Percentiles rank a stretch among this genome's conserved stretches.
These are phyloP conservation scores for Cubamyces sp. DNA, from an alignment of 768 basidiomycete species.

Conservation along the genomic window DNA sequence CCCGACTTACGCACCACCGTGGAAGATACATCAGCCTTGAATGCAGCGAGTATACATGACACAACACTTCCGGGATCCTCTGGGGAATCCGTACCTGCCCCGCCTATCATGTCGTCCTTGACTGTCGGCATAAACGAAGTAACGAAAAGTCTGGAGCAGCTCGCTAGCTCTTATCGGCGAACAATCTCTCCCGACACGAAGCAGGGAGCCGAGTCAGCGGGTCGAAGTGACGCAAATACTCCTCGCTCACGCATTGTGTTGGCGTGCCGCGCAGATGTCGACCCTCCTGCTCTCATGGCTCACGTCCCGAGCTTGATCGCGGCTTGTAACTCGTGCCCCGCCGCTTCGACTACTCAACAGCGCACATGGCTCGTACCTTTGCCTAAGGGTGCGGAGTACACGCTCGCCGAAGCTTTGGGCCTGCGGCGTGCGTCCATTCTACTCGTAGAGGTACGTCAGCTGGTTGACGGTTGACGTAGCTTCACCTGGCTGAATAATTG, in stretches of 20 bases:
- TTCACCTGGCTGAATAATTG: not conserved
- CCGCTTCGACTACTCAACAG: constrained; percentile 18
- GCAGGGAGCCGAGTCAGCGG: not conserved
- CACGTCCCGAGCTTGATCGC: constrained; percentile 82
- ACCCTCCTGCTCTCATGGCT: constrained; percentile 70
- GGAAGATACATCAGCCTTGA: not conserved
- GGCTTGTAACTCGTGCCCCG: constrained; percentile 63
- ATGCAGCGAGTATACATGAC: too few species aligned
- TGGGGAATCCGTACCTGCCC: not conserved
- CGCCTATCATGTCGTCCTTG: constrained; percentile 48
- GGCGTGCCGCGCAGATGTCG: constrained; percentile 74
- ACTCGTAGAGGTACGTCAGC: constrained; percentile 63
- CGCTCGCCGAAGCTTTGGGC: constrained; percentile 64
- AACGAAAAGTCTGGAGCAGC: constrained; percentile 69
- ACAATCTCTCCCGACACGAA: constrained; percentile 6
- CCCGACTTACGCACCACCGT: not conserved
- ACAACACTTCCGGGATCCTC: too few species aligned
- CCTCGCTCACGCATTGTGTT: constrained; percentile 48
- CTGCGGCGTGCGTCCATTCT: constrained; percentile 68
- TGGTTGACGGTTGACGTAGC: constrained; percentile 4
- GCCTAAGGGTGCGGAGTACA: constrained; percentile 65
- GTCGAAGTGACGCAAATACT: not conserved
- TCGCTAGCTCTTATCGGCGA: constrained; percentile 41
- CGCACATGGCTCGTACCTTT: constrained; percentile 63
- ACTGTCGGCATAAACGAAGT: constrained; percentile 80